phyloP scores from a whole-genome alignment of 345 rosid species.

The Litchi chinensis region DNA sequence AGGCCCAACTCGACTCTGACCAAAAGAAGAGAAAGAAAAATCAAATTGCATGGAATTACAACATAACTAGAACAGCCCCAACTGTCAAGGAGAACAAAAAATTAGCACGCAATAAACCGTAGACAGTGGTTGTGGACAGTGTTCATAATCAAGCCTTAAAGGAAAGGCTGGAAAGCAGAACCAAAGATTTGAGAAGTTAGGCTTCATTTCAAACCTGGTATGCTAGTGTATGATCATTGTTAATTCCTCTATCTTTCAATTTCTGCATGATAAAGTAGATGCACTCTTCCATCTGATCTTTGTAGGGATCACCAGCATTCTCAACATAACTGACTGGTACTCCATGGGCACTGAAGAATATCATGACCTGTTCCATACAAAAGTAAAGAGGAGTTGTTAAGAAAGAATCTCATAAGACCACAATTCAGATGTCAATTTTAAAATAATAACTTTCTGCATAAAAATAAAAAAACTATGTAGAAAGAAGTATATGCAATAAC shows the following conservation, averaged over 20 bases:
- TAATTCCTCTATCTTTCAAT: conserved; percentile 73
- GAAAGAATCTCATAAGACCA: conserved; percentile 7
- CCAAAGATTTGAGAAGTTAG: conserved; percentile 1
- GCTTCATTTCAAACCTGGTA: conserved; percentile 66
- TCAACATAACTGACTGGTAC: conserved; percentile 89
- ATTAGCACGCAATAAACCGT: neutral
- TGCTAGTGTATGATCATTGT: conserved; percentile 73
- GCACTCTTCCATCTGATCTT: conserved; percentile 95
- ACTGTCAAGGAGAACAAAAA: neutral
- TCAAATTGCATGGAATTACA: neutral
- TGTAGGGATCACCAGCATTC: conserved; percentile 91
- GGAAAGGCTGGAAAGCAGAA: neutral
- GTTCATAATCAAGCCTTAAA: neutral
- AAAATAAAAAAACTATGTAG: neutral
- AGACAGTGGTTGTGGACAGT: neutral
- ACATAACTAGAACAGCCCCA: neutral
- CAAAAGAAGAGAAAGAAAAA: neutral
- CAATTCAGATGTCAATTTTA: neutral
- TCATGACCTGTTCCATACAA: conserved; percentile 56
- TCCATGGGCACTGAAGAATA: conserved; percentile 99
- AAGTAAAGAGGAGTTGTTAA: conserved; percentile 5
- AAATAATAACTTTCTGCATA: neutral
- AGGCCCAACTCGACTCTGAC: conserved; percentile 97
- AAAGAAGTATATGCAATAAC: neutral
- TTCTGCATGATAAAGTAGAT: conserved; percentile 80